Conservation (phyloP, 345 rosid genomes). For the Diplotaxis tenuifolia region DNA sequence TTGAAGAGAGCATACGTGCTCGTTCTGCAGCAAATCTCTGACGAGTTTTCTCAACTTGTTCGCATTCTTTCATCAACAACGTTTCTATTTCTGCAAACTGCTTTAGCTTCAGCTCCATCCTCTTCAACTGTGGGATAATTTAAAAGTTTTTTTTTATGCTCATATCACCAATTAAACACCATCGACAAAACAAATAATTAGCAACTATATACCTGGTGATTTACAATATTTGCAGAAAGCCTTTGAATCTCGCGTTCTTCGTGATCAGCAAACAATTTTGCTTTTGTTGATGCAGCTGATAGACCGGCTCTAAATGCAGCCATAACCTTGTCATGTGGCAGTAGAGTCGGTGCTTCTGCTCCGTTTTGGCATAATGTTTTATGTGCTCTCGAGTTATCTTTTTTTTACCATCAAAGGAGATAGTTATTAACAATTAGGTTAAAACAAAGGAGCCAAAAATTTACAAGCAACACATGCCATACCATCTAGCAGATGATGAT, state of each 20-base stretch:
- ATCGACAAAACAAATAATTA: not conserved
- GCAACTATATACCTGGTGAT: slow-evolving; percentile 68
- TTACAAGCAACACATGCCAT: slow-evolving; percentile 9
- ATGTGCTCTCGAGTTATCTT: slow-evolving; percentile 39
- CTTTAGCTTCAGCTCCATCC: slow-evolving; percentile 96
- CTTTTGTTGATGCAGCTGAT: slow-evolving; percentile 94
- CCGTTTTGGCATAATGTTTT: slow-evolving; percentile 53
- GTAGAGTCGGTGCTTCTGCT: slow-evolving; percentile 42
- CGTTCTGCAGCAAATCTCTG: slow-evolving; percentile 81
- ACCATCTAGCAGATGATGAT: slow-evolving; percentile 54
- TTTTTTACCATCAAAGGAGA: slow-evolving; percentile 38
- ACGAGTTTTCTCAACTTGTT: slow-evolving; percentile 92
- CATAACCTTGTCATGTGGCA: slow-evolving; percentile 68
- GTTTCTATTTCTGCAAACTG: slow-evolving; percentile 98
- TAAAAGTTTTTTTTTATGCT: not conserved
- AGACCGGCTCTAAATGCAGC: slow-evolving; percentile 84
- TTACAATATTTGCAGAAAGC: slow-evolving; percentile 88
- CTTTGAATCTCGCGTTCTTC: slow-evolving; percentile 99
- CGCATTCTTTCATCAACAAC: slow-evolving; percentile 89
- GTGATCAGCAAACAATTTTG: slow-evolving; percentile 96
- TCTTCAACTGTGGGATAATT: slow-evolving; percentile 58
- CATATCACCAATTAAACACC: not conserved
- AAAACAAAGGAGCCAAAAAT: not conserved
- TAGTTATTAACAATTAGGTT: not conserved
- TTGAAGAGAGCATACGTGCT: slow-evolving; percentile 53